A percentile compares a stretch with the other conserved stretches of the same genome.
Evolutionary conservation across 139 green algal genomes (phyloP).

Genomic region (Asterochloris sp.): DNA sequence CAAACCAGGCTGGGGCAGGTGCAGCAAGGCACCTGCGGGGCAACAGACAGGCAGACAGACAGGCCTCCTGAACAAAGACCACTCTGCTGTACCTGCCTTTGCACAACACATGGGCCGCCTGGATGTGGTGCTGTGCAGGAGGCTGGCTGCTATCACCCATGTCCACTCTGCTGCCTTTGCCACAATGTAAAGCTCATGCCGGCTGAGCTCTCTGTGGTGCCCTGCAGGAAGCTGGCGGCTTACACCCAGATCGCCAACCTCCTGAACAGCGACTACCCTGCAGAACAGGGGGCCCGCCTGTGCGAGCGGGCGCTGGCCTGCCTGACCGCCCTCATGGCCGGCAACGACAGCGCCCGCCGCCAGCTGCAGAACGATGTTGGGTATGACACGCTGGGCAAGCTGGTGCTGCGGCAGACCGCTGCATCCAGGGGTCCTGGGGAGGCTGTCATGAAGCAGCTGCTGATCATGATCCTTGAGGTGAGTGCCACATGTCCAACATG

Average conservation of each 20-base stretch:
- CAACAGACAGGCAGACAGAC: too few species aligned
- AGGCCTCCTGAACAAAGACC: too few species aligned
- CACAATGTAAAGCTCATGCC: too few species aligned
- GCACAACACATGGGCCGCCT: too few species aligned
- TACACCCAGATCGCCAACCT: slow-evolving; percentile 38
- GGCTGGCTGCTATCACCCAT: too few species aligned
- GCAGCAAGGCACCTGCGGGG: too few species aligned
- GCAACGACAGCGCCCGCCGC: slow-evolving; percentile 19
- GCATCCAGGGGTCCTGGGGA: not conserved
- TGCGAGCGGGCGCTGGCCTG: slow-evolving; percentile 26
- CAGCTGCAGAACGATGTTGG: slow-evolving; percentile 22
- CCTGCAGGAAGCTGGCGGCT: slow-evolving; percentile 15
- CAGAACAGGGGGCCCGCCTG: slow-evolving; percentile 11
- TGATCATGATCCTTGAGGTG: slow-evolving; percentile 35
- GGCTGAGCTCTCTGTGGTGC: not conserved
- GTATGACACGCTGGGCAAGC: slow-evolving; percentile 27
- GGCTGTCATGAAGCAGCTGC: not conserved
- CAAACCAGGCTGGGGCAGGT: too few species aligned
- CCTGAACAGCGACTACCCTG: slow-evolving; percentile 35
- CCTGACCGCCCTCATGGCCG: slow-evolving; percentile 30
- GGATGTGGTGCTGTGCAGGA: too few species aligned
- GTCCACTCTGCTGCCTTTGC: too few species aligned
- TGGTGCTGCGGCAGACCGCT: slow-evolving; percentile 14
- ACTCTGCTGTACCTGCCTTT: too few species aligned
- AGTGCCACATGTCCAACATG: not conserved